Conservation (phyloP, 805 yeast species). For the Blastobotrys muscicola region DNA sequence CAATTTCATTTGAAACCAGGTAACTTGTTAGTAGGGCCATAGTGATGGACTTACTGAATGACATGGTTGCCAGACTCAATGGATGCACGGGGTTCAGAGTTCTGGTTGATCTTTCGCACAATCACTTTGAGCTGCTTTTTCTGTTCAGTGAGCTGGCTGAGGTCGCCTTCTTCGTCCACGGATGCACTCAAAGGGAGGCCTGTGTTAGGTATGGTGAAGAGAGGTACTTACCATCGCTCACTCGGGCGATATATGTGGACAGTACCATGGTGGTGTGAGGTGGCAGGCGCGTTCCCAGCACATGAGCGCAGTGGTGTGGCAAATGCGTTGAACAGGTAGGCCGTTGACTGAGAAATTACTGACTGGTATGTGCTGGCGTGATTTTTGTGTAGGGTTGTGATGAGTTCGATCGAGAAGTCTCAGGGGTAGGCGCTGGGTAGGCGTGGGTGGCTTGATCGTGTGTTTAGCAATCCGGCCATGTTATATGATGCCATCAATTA, state of each 20-base stretch:
- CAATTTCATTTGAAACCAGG: constrained; percentile 50
- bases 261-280: constrained; percentile 20
- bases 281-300: too few species aligned
- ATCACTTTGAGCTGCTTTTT: constrained; percentile 78
- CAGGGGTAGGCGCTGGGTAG: too few species aligned
- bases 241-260: constrained; percentile 27
- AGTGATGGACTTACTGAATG: constrained; percentile 45
- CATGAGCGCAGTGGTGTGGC: too few species aligned
- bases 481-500: too few species aligned
- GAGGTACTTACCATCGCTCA: constrained; percentile 17
- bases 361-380: too few species aligned
- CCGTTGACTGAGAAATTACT: too few species aligned
- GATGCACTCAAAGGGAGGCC: constrained; percentile 89
- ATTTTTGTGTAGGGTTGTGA: too few species aligned
- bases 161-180: constrained; percentile 65
- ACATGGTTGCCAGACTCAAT: constrained; percentile 66
- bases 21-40: constrained; percentile 40
- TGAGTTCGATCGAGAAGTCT: too few species aligned
- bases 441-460: too few species aligned
- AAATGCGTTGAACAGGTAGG: too few species aligned
- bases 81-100: constrained; percentile 77
- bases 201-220: constrained; percentile 14
- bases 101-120: constrained; percentile 62
- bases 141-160: constrained; percentile 52
- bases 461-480: too few species aligned